A percentile compares a stretch with the other conserved stretches of the same genome.
Conservation (phyloP, 1,284 basidiomycete genomes). For the Singerocomus inundabilis region DNA sequence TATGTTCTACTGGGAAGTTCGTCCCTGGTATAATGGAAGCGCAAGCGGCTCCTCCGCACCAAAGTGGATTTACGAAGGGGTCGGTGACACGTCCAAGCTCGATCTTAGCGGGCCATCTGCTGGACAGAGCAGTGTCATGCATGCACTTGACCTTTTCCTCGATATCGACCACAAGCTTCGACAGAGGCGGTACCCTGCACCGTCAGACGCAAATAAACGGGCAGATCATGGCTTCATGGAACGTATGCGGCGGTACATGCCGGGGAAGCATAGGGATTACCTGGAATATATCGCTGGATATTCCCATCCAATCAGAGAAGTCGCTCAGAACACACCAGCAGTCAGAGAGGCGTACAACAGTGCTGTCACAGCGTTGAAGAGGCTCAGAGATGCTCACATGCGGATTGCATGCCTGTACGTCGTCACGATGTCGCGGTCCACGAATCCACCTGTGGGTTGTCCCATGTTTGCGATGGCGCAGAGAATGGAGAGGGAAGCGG, state of each 20-base stretch:
- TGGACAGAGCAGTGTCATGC: slow-evolving; percentile 91
- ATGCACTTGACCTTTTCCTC: slow-evolving; percentile 77
- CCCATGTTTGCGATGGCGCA: slow-evolving; percentile 56
- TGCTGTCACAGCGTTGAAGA: slow-evolving; percentile 76
- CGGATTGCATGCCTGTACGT: slow-evolving; percentile 85
- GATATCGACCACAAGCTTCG: slow-evolving; percentile 82
- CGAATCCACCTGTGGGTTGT: slow-evolving; percentile 45
- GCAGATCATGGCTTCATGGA: slow-evolving; percentile 78
- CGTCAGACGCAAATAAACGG: slow-evolving; percentile 62
- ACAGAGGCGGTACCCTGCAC: slow-evolving; percentile 64
- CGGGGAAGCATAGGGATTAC: slow-evolving; percentile 71
- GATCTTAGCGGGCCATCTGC: slow-evolving; percentile 88
- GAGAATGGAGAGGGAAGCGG: slow-evolving; percentile 43
- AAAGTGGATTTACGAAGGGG: slow-evolving; percentile 86
- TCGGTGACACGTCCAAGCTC: slow-evolving; percentile 53
- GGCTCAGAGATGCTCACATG: slow-evolving; percentile 85
- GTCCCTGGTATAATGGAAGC: slow-evolving; percentile 93
- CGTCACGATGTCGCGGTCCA: slow-evolving; percentile 67
- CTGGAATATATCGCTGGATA: slow-evolving; percentile 51
- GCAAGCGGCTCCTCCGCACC: slow-evolving; percentile 51
- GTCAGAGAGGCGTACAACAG: slow-evolving; percentile 76
- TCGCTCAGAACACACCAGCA: slow-evolving; percentile 53
- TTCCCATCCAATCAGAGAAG: slow-evolving; percentile 54
- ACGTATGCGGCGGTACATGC: slow-evolving; percentile 80
- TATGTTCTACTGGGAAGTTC: slow-evolving; percentile 86